Evolutionary conservation across 2,329 filamentous ascomycete species (phyloP).

Genomic region (Hymenoscyphus occultus): DNA sequence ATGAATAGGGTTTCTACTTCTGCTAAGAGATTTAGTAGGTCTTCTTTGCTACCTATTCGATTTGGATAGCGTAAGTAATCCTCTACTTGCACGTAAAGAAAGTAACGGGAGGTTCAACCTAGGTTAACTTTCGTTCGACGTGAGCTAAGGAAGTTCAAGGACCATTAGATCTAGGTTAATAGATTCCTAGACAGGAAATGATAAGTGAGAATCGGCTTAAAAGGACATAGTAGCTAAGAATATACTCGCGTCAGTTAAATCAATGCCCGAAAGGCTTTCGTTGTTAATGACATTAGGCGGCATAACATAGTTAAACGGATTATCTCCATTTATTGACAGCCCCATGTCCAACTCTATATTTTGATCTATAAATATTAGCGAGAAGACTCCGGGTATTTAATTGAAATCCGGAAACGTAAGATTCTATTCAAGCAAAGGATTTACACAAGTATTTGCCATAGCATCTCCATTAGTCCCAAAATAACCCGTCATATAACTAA

Average conservation of each 20-base stretch:
- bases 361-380: not conserved
- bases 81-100: not conserved
- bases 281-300: not conserved
- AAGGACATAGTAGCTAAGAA: too few relatives aligned
- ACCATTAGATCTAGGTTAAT: not conserved
- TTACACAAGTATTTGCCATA: not conserved
- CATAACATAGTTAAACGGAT: not conserved
- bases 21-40: not conserved
- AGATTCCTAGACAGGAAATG: not conserved
- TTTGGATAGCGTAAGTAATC: not conserved
- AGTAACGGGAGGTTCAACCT: not conserved
- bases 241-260: too few relatives aligned
- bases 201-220: not conserved
- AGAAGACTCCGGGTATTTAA: not conserved
- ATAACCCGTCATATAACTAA: not conserved
- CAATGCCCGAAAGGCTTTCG: too few relatives aligned
- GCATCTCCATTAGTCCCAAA: not conserved
- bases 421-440: not conserved
- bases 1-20: not conserved
- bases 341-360: not conserved
- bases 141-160: not conserved
- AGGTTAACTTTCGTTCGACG: not conserved
- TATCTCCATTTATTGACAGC: not conserved
- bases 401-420: not conserved
- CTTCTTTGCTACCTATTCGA: not conserved